A percentile compares a stretch with the other conserved stretches of the same genome.
Evolutionary conservation across 768 basidiomycete genomes (phyloP).

Genomic region (Rhodotorula kratochvilovae): DNA sequence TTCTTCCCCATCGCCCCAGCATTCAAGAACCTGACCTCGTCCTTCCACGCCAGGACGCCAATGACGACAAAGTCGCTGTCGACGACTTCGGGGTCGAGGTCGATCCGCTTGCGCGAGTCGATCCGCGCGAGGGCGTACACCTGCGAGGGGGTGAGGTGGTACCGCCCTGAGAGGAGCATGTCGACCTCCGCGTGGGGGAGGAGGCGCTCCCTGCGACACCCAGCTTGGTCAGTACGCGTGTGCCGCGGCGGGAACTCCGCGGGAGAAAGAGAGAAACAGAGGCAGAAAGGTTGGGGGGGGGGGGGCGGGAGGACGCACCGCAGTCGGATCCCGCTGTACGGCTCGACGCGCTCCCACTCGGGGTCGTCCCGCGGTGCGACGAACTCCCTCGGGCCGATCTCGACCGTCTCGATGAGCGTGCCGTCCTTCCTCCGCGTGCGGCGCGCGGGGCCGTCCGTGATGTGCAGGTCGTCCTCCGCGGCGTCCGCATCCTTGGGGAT

Average conservation of each 20-base stretch:
- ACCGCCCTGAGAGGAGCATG: constrained; percentile 74
- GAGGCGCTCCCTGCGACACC: constrained; percentile 56
- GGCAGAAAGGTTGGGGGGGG: not conserved
- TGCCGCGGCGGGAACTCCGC: constrained; percentile 2
- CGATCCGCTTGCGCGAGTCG: constrained; percentile 71
- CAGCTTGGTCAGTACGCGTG: not conserved
- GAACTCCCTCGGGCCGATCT: constrained; percentile 73
- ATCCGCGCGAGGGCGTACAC: constrained; percentile 81
- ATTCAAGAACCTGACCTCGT: constrained; percentile 58
- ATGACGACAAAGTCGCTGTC: constrained; percentile 93
- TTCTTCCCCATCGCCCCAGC: constrained; percentile 39
- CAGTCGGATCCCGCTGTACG: constrained; percentile 81
- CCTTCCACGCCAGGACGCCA: constrained; percentile 87
- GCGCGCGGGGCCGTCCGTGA: constrained; percentile 14
- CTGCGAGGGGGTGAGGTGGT: constrained; percentile 78
- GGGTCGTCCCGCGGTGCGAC: constrained; percentile 68
- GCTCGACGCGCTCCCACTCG: constrained; percentile 71
- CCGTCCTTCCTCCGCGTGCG: constrained; percentile 42
- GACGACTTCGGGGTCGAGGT: constrained; percentile 63
- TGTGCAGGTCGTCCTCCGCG: constrained; percentile 19
- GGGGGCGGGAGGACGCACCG: constrained; percentile 65
- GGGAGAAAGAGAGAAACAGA: constrained; percentile 1
- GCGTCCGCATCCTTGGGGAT: not conserved
- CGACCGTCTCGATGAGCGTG: constrained; percentile 67
- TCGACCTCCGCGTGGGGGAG: constrained; percentile 72